phyloP scores from a whole-genome alignment of 2,329 filamentous ascomycete genomes.

The Cladophialophora bantiana region DNA sequence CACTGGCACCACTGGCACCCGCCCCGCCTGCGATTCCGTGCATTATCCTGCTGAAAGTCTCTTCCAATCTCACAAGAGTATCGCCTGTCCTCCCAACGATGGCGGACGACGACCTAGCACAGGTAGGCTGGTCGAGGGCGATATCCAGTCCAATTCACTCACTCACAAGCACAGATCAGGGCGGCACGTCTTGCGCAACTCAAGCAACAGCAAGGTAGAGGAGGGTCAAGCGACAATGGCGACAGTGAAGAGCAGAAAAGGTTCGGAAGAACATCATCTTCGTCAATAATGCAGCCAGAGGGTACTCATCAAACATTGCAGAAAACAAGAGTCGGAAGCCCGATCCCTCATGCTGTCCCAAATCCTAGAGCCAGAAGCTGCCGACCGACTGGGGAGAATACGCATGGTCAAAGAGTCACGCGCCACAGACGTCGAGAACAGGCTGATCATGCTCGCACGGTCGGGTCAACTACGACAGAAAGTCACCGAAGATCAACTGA shows the following conservation, averaged over 20 bases:
- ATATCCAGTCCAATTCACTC: not conserved
- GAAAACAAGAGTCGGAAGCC: conserved; percentile 67
- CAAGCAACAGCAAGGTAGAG: conserved; percentile 70
- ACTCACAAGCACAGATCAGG: conserved; percentile 69
- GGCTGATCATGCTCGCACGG: conserved; percentile 89
- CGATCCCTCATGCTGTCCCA: conserved; percentile 81
- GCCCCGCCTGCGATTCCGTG: conserved; percentile 26
- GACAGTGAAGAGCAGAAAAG: conserved; percentile 70
- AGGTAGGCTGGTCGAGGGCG: conserved; percentile 50
- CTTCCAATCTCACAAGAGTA: not conserved
- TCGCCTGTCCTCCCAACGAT: conserved; percentile 48
- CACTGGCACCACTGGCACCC: conserved; percentile 1
- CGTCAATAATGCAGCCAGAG: not conserved
- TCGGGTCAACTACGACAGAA: conserved; percentile 84
- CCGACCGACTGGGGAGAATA: conserved; percentile 91
- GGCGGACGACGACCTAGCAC: conserved; percentile 72
- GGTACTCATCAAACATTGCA: conserved; percentile 37
- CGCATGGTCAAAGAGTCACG: conserved; percentile 93
- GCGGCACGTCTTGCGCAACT: conserved; percentile 93
- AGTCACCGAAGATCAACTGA: conserved; percentile 91
- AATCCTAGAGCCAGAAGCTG: conserved; percentile 92
- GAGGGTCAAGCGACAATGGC: conserved; percentile 57
- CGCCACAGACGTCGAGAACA: conserved; percentile 87
- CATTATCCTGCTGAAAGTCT: conserved; percentile 8
- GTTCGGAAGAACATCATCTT: conserved; percentile 51